A percentile compares a stretch with the other conserved stretches of the same genome.
These are phyloP conservation scores for Diversispora eburnea DNA, from an alignment of 192 early-diverging fungal genomes.

Conservation along the genomic window DNA sequence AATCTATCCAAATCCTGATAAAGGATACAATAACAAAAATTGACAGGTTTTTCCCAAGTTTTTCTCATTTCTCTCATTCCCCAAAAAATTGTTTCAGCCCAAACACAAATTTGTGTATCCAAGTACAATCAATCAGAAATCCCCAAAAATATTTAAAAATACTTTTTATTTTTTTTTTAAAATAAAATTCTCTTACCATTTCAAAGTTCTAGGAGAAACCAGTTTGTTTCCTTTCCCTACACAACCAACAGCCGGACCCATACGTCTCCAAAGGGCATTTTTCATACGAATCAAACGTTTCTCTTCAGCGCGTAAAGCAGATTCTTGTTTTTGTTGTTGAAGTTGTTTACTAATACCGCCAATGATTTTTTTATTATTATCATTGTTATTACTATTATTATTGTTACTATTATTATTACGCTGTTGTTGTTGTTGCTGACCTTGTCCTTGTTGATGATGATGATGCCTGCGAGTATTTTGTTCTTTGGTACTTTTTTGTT, in stretches of 20 bases:
- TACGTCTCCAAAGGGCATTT: constrained; percentile 24
- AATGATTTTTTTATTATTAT: background rate
- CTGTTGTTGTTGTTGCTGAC: background rate
- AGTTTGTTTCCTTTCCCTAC: constrained; percentile 15
- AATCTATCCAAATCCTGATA: background rate
- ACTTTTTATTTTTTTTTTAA: too few species aligned
- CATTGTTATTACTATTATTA: background rate
- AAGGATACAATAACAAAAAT: constrained; percentile 5
- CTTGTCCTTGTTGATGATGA: background rate
- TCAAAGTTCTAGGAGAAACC: constrained; percentile 23
- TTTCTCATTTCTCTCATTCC: background rate
- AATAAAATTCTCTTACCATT: constrained; percentile 23
- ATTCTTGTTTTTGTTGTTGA: background rate
- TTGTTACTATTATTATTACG: background rate
- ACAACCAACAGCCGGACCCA: constrained; percentile 1
- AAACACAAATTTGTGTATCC: background rate
- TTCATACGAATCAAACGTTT: constrained; percentile 22
- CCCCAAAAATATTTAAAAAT: background rate
- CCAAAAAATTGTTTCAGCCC: background rate
- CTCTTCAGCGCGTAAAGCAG: constrained; percentile 1
- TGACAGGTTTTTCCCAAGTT: background rate
- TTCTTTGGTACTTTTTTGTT: background rate
- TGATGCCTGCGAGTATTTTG: background rate
- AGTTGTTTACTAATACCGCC: constrained; percentile 8
- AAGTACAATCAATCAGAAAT: background rate